These are phyloP conservation scores for Tylopilus felleus DNA, from an alignment of 768 basidiomycete genomes.

Conservation along the genomic window DNA sequence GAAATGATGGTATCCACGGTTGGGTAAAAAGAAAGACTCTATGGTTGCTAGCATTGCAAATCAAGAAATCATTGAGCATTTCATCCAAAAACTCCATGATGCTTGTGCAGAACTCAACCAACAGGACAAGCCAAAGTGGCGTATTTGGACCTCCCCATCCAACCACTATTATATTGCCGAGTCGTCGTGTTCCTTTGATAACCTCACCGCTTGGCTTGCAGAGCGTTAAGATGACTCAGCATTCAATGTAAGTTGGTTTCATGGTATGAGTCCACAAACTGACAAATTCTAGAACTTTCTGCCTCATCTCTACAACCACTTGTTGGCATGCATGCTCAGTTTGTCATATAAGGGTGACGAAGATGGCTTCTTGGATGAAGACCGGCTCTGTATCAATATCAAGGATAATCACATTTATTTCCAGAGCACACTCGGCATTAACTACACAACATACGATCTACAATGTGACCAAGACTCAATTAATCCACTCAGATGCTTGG, in stretches of 20 bases:
- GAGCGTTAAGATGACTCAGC: conserved; percentile 23
- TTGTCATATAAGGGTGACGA: conserved; percentile 29
- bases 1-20: conserved; percentile 35
- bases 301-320: conserved; percentile 17
- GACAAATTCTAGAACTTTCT: conserved; percentile 20
- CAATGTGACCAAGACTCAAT: conserved; percentile 36
- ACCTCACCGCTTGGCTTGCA: conserved; percentile 12
- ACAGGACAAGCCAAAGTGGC: background rate
- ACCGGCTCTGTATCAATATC: conserved; percentile 23
- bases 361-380: conserved; percentile 14
- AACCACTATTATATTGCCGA: conserved; percentile 25
- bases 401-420: conserved; percentile 19
- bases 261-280: background rate
- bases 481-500: conserved; percentile 31
- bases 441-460: conserved; percentile 31
- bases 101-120: background rate
- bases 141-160: background rate
- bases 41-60: conserved; percentile 27
- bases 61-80: conserved; percentile 15
- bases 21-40: conserved; percentile 31
- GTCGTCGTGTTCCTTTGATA: background rate
- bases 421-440: conserved; percentile 18
- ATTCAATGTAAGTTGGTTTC: conserved; percentile 5
- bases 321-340: conserved; percentile 9
- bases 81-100: conserved; percentile 14